Evolutionary conservation across 805 yeast species (phyloP).

Genomic region (Cyberlindnera maclurae): DNA sequence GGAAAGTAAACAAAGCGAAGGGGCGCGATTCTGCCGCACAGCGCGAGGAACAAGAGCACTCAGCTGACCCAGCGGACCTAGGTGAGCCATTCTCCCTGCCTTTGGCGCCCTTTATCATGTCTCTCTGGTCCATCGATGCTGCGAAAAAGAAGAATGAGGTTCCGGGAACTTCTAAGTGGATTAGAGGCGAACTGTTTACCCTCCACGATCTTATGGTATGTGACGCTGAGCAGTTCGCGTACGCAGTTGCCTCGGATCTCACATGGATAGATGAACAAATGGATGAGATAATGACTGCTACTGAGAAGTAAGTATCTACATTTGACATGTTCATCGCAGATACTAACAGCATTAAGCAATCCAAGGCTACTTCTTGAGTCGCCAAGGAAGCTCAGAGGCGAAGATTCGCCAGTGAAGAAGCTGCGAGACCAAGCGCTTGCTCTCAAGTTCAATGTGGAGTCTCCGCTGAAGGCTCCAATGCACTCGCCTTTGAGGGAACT

Average conservation of each 20-base stretch:
- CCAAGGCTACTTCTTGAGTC: conserved; percentile 23
- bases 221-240: conserved; percentile 34
- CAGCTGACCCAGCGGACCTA: no score
- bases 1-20: conserved; percentile 7
- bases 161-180: conserved; percentile 50
- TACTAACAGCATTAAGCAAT: conserved; percentile 17
- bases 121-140: conserved; percentile 25
- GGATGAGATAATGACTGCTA: conserved; percentile 25
- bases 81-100: background rate
- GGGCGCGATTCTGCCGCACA: background rate
- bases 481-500: conserved; percentile 19
- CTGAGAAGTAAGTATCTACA: conserved; percentile 19
- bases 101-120: conserved; percentile 11
- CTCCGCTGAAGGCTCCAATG: conserved; percentile 19
- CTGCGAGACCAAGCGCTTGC: conserved; percentile 18
- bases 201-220: conserved; percentile 31
- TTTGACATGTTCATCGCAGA: background rate
- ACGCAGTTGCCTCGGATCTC: conserved; percentile 31
- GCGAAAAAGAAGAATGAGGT: conserved; percentile 24
- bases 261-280: conserved; percentile 37
- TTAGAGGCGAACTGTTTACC: conserved; percentile 36
- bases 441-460: conserved; percentile 15
- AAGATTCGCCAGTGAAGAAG: conserved; percentile 22
- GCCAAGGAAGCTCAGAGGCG: conserved; percentile 20
- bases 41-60: background rate